Base-by-base conservation (phyloP, 1,139 yeast species). In the Blastobotrys ciferrii region DNA sequence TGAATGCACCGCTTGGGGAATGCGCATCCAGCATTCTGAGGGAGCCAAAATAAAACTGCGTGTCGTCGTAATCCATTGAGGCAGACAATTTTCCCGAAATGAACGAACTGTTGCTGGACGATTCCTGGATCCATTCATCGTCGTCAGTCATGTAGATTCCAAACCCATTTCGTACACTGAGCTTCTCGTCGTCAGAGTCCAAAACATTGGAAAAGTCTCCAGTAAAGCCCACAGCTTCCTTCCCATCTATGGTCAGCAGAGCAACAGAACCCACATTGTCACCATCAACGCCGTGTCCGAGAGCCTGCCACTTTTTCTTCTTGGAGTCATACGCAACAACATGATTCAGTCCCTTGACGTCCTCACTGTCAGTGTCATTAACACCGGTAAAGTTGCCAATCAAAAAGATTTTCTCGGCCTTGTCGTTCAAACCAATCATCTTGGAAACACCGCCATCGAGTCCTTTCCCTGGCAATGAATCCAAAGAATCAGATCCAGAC, bases 181-280 rank as follows among this genome's bases (percentile, higher is more conserved):
- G 50, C 23, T 42, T 5, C 53, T 53, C 17, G 14, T 36, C 18
- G 4, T 19, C 40, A 5, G 40, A 36, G 14, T 15, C 14, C 25
- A 36, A 4, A 5, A 36, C 40, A 36, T 36, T 36, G n/a, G 40
- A 7, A 13, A 36, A 36, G 18, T 55, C 50, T 1, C 70, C 64
- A 33, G 74, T 64, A 46, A 78, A 59, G 13, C 68, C 74, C 30
- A 66, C 41, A 11, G 61, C 64, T 65, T 72, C 74, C 66, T 59
- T 59, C 33, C 56, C 65, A 47, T 62, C 62, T 39, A 59, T 43
- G 18, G 51, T 48, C 45, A 61, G 58, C 2, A 52, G 52, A 11
- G 56, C 63, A 13, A 66, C 59, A 11, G 52, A 43, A 2, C 50
- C 36, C 7, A 65, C 65, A 0, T 61, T 57, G 11, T 62, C 64